These are phyloP conservation scores for Malus sylvestris DNA, from an alignment of 306 rosid genomes.

Conservation along the genomic window DNA sequence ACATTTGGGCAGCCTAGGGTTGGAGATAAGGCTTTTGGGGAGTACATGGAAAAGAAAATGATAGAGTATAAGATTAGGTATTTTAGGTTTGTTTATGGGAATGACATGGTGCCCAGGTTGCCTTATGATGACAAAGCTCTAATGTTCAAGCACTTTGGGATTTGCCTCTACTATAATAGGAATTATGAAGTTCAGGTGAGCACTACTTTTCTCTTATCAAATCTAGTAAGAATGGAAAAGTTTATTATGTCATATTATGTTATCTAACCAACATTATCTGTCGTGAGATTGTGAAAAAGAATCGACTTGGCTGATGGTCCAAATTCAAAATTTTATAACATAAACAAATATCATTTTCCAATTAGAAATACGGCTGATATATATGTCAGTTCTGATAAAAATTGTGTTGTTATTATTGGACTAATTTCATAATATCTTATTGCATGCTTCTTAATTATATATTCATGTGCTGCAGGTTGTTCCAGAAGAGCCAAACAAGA, in stretches of 20 bases:
- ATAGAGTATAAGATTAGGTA: slow-evolving; percentile 25
- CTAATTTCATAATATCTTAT: background rate
- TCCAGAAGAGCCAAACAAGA: slow-evolving; percentile 60
- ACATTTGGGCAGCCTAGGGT: slow-evolving; percentile 86
- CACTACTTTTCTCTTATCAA: background rate
- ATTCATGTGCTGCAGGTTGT: slow-evolving; percentile 36
- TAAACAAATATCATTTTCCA: too few species aligned
- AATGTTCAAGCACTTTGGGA: slow-evolving; percentile 72
- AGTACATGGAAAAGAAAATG: slow-evolving; percentile 39
- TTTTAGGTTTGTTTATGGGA: slow-evolving; percentile 60
- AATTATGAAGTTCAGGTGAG: slow-evolving; percentile 41
- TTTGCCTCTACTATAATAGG: slow-evolving; percentile 51
- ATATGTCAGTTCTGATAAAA: too few species aligned
- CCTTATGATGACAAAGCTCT: slow-evolving; percentile 52
- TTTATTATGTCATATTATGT: too few species aligned
- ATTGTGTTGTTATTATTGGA: too few species aligned
- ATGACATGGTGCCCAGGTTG: slow-evolving; percentile 59
- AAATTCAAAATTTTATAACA: too few species aligned
- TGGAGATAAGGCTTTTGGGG: slow-evolving; percentile 38
- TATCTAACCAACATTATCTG: too few species aligned
- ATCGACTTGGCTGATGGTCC: background rate
- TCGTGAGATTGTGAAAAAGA: background rate
- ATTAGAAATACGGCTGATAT: too few species aligned
- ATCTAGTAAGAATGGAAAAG: background rate
- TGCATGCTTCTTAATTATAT: background rate